Conservation (phyloP, 2,329 filamentous ascomycete species). For the Claviceps sp. region DNA sequence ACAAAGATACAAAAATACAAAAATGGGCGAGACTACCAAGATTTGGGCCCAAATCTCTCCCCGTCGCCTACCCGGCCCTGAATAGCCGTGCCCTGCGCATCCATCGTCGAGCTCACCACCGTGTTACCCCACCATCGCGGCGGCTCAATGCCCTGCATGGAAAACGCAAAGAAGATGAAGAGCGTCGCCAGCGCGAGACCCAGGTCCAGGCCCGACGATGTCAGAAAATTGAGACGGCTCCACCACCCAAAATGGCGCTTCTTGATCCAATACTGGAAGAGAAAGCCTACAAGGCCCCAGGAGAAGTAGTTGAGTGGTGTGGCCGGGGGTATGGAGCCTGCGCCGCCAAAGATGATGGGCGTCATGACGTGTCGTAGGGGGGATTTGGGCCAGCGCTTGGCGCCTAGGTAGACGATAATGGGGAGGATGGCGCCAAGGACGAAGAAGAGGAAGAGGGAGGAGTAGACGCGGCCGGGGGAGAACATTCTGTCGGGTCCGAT, state of each 20-base stretch:
- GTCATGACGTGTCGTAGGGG: conserved; percentile 39
- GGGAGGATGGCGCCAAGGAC: conserved; percentile 39
- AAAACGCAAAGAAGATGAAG: conserved; percentile 57
- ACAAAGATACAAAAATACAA: background rate
- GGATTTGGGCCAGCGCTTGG: conserved; percentile 37
- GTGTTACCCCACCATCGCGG: conserved; percentile 60
- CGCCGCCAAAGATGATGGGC: conserved; percentile 49
- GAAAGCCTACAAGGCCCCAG: conserved; percentile 58
- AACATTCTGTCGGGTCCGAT: conserved; percentile 52
- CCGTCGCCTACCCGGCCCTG: conserved; percentile 38
- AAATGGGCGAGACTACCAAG: conserved; percentile 26
- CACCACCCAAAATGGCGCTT: conserved; percentile 55
- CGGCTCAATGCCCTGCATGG: conserved; percentile 45
- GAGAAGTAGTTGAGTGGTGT: conserved; percentile 61
- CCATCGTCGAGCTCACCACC: conserved; percentile 46
- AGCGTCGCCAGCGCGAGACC: conserved; percentile 55
- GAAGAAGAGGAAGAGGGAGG: conserved; percentile 47
- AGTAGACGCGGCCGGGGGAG: conserved; percentile 48
- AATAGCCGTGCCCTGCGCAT: conserved; percentile 45
- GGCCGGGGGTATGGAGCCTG: conserved; percentile 46
- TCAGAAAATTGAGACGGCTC: conserved; percentile 60
- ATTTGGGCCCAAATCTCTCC: conserved; percentile 46
- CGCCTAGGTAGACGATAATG: conserved; percentile 35
- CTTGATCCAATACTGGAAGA: conserved; percentile 58
- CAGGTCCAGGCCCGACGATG: conserved; percentile 55